Conservation (phyloP, 345 rosid species). For the Citrus mangshanensis region DNA sequence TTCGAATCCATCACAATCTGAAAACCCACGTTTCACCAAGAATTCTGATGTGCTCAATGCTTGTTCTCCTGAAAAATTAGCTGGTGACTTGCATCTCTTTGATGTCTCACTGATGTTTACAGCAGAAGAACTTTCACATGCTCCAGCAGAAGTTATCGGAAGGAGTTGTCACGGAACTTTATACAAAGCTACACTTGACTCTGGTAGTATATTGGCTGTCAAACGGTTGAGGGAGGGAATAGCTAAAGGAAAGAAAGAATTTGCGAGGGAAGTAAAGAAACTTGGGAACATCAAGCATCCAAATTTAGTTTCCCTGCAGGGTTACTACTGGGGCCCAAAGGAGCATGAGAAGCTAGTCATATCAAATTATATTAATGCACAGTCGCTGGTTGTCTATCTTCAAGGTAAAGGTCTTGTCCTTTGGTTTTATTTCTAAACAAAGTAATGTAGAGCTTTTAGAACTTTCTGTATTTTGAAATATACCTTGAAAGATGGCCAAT, state of each 20-base stretch:
- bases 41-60: conserved; percentile 35
- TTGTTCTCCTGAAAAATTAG: conserved; percentile 64
- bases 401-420: conserved; percentile 49
- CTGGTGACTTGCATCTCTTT: conserved; percentile 71
- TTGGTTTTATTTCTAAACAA: neutral
- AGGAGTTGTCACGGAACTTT: conserved; percentile 83
- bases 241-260: conserved; percentile 77
- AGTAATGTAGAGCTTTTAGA: neutral
- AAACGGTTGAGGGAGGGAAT: conserved; percentile 89
- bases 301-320: conserved; percentile 72
- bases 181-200: conserved; percentile 70
- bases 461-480: neutral
- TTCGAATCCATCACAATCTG: conserved; percentile 54
- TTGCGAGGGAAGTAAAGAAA: conserved; percentile 83
- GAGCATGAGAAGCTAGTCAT: conserved; percentile 84
- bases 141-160: conserved; percentile 87
- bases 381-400: conserved; percentile 66
- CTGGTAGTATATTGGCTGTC: conserved; percentile 58
- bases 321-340: conserved; percentile 84
- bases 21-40: conserved; percentile 34
- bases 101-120: conserved; percentile 59
- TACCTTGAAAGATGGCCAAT: neutral
- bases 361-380: conserved; percentile 58
- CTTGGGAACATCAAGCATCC: conserved; percentile 85
- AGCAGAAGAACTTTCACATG: conserved; percentile 76